Evolutionary conservation across 441 rosid genomes (phyloP).

Genomic region (Corymbia calophylla): DNA sequence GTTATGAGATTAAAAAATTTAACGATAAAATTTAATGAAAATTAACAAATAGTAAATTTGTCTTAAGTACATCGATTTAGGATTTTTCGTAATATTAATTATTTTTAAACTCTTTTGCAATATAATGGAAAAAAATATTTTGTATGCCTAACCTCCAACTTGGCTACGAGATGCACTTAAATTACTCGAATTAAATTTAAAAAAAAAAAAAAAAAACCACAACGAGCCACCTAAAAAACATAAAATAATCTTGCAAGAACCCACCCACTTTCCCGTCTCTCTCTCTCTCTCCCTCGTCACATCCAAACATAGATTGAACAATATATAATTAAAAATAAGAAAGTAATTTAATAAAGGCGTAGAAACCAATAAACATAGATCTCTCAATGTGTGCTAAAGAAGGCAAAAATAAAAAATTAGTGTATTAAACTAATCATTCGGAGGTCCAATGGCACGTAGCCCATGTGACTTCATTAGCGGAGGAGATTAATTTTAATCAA

Average conservation of each 20-base stretch:
- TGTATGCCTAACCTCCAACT: neutral
- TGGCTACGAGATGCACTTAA: neutral
- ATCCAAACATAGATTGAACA: neutral
- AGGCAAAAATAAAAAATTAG: neutral
- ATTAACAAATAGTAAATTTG: too few relatives aligned
- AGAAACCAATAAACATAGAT: neutral
- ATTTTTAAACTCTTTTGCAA: neutral
- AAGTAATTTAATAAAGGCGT: neutral
- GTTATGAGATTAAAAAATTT: too few relatives aligned
- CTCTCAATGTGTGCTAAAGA: neutral
- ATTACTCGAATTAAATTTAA: neutral
- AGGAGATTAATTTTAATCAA: neutral
- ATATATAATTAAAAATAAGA: neutral
- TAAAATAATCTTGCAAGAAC: neutral
- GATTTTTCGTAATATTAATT: too few relatives aligned
- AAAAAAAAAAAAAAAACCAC: neutral
- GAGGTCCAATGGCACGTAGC: neutral
- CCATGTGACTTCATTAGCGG: neutral
- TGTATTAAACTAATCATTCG: neutral
- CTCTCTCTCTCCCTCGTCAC: neutral
- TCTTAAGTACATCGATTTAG: rapidly evolving
- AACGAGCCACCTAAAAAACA: neutral
- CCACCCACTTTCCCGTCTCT: neutral
- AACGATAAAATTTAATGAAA: too few relatives aligned
- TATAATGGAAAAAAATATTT: neutral